phyloP scores from a whole-genome alignment of 164 flowering plant genomes.

The Taxillus chinensis region DNA sequence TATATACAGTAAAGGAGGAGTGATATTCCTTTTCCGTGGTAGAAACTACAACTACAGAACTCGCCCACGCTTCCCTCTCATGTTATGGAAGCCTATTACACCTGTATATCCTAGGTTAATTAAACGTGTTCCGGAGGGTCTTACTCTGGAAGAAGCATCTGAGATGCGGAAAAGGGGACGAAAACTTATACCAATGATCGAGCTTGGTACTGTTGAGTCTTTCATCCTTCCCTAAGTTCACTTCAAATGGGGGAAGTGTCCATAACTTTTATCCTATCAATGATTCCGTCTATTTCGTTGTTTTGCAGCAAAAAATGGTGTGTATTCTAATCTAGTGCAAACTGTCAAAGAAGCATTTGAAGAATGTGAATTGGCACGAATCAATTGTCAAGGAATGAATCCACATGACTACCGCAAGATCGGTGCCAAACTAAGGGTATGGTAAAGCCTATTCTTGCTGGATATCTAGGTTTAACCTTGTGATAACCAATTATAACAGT shows the following conservation, averaged over 20 bases:
- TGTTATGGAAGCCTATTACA: slow-evolving; percentile 87
- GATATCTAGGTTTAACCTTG: not conserved
- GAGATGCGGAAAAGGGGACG: slow-evolving; percentile 75
- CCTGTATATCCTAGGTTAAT: slow-evolving; percentile 87
- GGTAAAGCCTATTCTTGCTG: not conserved
- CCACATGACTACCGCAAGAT: slow-evolving; percentile 70
- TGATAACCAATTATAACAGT: too few species aligned
- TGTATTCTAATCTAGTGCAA: slow-evolving; percentile 48
- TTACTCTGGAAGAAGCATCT: slow-evolving; percentile 64
- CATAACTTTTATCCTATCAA: not conserved
- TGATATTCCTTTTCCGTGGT: slow-evolving; percentile 75
- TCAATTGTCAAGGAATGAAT: slow-evolving; percentile 78
- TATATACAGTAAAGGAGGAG: slow-evolving; percentile 65
- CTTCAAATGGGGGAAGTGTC: not conserved
- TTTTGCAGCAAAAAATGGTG: slow-evolving; percentile 65
- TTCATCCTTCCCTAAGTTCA: too few species aligned
- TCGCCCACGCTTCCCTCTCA: slow-evolving; percentile 79
- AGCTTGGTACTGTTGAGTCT: slow-evolving; percentile 46
- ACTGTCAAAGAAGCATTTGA: slow-evolving; percentile 86
- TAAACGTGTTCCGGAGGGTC: slow-evolving; percentile 57
- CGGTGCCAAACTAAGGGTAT: slow-evolving; percentile 84
- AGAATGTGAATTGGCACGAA: slow-evolving; percentile 78
- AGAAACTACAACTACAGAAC: slow-evolving; percentile 78
- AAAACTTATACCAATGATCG: slow-evolving; percentile 65
- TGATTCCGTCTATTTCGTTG: slow-evolving; percentile 4